Conservation (phyloP, 371 early-diverging fungal genomes). For the Rhizopus delemar region DNA sequence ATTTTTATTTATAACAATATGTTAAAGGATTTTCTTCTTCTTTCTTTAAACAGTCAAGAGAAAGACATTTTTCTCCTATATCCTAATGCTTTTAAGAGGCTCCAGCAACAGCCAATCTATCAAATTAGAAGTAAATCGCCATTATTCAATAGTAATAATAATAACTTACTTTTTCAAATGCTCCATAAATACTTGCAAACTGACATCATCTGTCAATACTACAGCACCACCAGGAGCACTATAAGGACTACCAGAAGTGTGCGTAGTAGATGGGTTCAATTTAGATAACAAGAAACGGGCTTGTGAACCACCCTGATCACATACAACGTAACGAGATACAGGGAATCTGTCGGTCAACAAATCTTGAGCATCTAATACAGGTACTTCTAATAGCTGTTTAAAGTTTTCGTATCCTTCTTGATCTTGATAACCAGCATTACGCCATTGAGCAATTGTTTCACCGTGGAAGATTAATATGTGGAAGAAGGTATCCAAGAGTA, state of each 20-base stretch:
- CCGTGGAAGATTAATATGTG: slow-evolving; percentile 55
- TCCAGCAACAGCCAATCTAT: slow-evolving; percentile 52
- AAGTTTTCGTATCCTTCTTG: slow-evolving; percentile 74
- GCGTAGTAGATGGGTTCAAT: slow-evolving; percentile 98
- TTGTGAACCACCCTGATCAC: slow-evolving; percentile 98
- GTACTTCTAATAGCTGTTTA: slow-evolving; percentile 89
- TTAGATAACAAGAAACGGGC: slow-evolving; percentile 98
- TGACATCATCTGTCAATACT: slow-evolving; percentile 98
- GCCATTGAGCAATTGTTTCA: slow-evolving; percentile 71
- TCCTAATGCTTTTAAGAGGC: slow-evolving; percentile 32
- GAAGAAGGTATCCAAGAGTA: slow-evolving; percentile 96
- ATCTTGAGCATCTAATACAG: slow-evolving; percentile 88
- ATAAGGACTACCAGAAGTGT: slow-evolving; percentile 72
- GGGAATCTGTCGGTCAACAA: slow-evolving; percentile 96
- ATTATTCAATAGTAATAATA: neutral
- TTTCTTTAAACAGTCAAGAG: neutral
- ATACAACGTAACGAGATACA: slow-evolving; percentile 97
- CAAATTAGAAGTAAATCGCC: slow-evolving; percentile 1
- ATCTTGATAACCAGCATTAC: slow-evolving; percentile 51
- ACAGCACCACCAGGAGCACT: slow-evolving; percentile 74
- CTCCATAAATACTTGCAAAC: slow-evolving; percentile 95
- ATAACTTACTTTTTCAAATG: slow-evolving; percentile 84
- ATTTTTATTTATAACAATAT: slow-evolving; percentile 2
- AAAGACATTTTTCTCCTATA: neutral
- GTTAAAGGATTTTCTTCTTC: neutral